These are phyloP conservation scores for Balakata baccata DNA, from an alignment of 345 rosid genomes.

Conservation along the genomic window DNA sequence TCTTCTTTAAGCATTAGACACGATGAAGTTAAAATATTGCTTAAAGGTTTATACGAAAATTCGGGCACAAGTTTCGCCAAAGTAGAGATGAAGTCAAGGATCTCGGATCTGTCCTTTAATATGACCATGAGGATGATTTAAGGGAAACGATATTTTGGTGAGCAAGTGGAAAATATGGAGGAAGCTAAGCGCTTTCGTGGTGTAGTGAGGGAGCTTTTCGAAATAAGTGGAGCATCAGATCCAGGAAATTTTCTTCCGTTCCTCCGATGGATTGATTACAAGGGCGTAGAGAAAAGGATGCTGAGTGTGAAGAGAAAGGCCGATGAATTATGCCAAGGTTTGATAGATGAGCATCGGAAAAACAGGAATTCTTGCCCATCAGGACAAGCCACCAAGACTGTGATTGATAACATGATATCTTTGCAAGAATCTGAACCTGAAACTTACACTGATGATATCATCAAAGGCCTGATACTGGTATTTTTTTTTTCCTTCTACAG, in stretches of 20 bases:
- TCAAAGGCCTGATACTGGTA: slow-evolving; percentile 19
- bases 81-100: not conserved
- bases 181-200: not conserved
- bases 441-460: slow-evolving; percentile 24
- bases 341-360: slow-evolving; percentile 12
- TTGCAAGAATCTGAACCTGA: slow-evolving; percentile 37
- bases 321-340: slow-evolving; percentile 5
- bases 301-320: not conserved
- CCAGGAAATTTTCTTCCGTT: slow-evolving; percentile 7
- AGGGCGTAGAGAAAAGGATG: slow-evolving; percentile 6
- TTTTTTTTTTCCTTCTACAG: not conserved
- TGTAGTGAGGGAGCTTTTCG: not conserved
- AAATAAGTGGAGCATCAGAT: not conserved
- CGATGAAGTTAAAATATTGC: not conserved
- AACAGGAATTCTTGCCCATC: not conserved
- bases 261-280: slow-evolving; percentile 6
- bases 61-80: not conserved
- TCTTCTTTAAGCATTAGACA: not conserved
- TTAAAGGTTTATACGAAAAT: not conserved
- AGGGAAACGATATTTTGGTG: slow-evolving; percentile 10
- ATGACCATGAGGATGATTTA: slow-evolving; percentile 8
- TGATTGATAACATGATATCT: slow-evolving; percentile 32
- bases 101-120: not conserved
- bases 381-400: not conserved
- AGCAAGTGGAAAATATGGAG: not conserved